phyloP scores from a whole-genome alignment of 129 eudicot species.

The Artemisia tridentata region DNA sequence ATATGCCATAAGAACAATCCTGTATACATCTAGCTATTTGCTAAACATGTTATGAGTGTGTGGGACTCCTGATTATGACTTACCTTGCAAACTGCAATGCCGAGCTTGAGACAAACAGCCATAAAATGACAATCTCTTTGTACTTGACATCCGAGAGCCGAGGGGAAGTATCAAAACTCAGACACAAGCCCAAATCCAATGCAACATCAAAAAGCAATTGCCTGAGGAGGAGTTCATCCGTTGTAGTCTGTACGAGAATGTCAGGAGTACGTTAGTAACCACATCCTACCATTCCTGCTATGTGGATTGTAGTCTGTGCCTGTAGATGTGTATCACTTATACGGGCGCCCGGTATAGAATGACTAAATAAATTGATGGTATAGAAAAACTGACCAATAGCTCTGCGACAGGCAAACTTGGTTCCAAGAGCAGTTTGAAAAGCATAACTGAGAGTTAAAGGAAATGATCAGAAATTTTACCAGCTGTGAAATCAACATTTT shows the following conservation, averaged over 20 bases:
- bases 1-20: too few species aligned
- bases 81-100: slow-evolving; percentile 67
- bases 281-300: not conserved
- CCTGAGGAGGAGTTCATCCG: slow-evolving; percentile 45
- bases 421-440: slow-evolving; percentile 72
- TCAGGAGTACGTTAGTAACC: slow-evolving; percentile 15
- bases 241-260: slow-evolving; percentile 45
- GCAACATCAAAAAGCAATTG: slow-evolving; percentile 53
- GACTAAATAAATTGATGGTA: slow-evolving; percentile 14
- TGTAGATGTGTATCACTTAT: not conserved
- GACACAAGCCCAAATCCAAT: slow-evolving; percentile 45
- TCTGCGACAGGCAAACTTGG: slow-evolving; percentile 55
- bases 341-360: not conserved
- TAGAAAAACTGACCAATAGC: slow-evolving; percentile 54
- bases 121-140: slow-evolving; percentile 38
- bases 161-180: slow-evolving; percentile 34
- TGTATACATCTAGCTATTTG: too few species aligned
- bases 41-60: too few species aligned
- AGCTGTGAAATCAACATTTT: too few species aligned
- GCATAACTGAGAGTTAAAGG: slow-evolving; percentile 48
- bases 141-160: slow-evolving; percentile 36
- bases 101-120: slow-evolving; percentile 57
- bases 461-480: slow-evolving; percentile 16
- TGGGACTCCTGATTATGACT: not conserved
- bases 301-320: slow-evolving; percentile 13